These are phyloP conservation scores for Vitis cinerea DNA, from an alignment of 164 flowering plant genomes.

Conservation along the genomic window DNA sequence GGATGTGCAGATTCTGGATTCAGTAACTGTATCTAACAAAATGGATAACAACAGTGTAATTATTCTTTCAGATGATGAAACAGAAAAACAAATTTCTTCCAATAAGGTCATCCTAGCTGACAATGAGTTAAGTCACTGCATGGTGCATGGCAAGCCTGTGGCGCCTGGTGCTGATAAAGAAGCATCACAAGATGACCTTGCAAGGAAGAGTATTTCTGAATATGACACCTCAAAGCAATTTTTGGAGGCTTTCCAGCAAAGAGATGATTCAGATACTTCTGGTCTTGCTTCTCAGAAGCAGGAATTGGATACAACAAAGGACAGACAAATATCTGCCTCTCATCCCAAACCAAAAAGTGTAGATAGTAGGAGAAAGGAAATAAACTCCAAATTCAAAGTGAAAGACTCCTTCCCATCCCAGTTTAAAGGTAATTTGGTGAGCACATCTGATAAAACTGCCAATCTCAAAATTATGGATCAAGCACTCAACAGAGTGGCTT, in stretches of 20 bases:
- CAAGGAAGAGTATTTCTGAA: constrained; percentile 14
- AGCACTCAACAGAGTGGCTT: constrained; percentile 8
- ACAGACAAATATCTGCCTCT: constrained; percentile 8
- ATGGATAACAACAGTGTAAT: constrained; percentile 24
- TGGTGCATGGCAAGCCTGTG: constrained; percentile 10
- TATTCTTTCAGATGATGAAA: constrained; percentile 79
- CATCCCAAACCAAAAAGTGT: constrained; percentile 14
- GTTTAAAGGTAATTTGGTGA: constrained; percentile 16
- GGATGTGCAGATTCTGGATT: constrained; percentile 32
- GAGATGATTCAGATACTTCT: constrained; percentile 17
- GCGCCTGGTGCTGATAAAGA: constrained; percentile 17
- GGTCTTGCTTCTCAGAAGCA: constrained; percentile 22
- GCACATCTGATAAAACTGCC: constrained; percentile 19
- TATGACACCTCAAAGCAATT: constrained; percentile 19
- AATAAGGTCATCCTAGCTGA: constrained; percentile 11
- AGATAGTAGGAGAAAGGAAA: constrained; percentile 18
- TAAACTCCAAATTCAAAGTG: constrained; percentile 6
- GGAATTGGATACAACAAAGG: constrained; percentile 18
- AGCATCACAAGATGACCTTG: constrained; percentile 12
- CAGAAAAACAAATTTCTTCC: constrained; percentile 30
- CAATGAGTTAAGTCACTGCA: constrained; percentile 9
- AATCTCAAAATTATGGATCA: constrained; percentile 24
- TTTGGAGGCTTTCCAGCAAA: constrained; percentile 14
- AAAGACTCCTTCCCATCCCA: constrained; percentile 11
- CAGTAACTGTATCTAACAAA: constrained; percentile 7